Evolutionary conservation across 805 yeast species (phyloP).

Genomic region (Pichia cephalocereana): DNA sequence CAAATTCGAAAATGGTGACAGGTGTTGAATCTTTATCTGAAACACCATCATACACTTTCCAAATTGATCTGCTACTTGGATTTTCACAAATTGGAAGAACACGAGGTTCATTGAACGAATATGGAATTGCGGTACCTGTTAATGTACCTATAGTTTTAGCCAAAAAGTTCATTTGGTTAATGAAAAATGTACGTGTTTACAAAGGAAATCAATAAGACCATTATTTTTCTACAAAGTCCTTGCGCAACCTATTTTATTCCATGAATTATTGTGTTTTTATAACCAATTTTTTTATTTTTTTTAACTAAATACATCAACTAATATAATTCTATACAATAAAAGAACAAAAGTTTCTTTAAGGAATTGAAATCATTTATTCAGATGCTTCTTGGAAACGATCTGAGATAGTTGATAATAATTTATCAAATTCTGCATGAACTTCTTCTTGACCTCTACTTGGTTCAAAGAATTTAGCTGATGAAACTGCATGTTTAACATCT

Average conservation of each 20-base stretch:
- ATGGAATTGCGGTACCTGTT: slow-evolving; percentile 52
- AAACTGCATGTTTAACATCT: slow-evolving; percentile 87
- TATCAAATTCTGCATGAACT: slow-evolving; percentile 67
- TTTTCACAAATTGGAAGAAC: slow-evolving; percentile 16
- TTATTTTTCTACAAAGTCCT: no score
- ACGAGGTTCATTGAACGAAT: slow-evolving; percentile 39
- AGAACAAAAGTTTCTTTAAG: background rate
- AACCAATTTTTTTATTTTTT: background rate
- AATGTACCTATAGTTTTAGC: slow-evolving; percentile 53
- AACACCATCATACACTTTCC: slow-evolving; percentile 57
- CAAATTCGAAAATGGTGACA: slow-evolving; percentile 62
- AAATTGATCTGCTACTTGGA: slow-evolving; percentile 32
- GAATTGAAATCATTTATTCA: slow-evolving; percentile 39
- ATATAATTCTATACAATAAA: background rate
- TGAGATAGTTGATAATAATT: slow-evolving; percentile 61
- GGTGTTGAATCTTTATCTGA: slow-evolving; percentile 40
- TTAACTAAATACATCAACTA: background rate
- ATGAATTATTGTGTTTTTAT: background rate
- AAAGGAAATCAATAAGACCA: no score
- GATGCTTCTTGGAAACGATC: slow-evolving; percentile 95
- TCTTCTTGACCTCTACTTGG: slow-evolving; percentile 86
- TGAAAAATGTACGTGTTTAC: no score
- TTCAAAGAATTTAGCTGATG: slow-evolving; percentile 92
- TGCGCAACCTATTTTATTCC: no score
- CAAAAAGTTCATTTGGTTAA: slow-evolving; percentile 51